These are phyloP conservation scores for Sutorius australiensis DNA, from an alignment of 768 basidiomycete genomes.

Conservation along the genomic window DNA sequence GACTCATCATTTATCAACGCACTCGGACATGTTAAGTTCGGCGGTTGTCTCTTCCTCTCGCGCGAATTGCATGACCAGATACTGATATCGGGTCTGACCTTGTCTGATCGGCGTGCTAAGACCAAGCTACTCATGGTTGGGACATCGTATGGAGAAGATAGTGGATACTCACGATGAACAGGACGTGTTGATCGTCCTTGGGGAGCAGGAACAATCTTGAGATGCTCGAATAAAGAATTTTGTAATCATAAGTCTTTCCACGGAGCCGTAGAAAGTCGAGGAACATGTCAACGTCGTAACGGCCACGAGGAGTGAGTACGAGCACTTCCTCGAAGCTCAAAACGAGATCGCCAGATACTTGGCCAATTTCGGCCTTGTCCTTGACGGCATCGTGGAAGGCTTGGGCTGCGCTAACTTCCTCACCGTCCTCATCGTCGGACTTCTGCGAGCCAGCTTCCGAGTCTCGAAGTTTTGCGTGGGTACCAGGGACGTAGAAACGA, in stretches of 20 bases:
- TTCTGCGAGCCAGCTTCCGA: slow-evolving; percentile 75
- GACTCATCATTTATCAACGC: slow-evolving; percentile 28
- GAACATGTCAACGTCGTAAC: slow-evolving; percentile 98
- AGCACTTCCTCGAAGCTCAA: slow-evolving; percentile 94
- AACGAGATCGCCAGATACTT: slow-evolving; percentile 87
- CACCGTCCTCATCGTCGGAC: slow-evolving; percentile 63
- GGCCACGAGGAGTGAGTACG: slow-evolving; percentile 92
- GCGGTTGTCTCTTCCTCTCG: slow-evolving; percentile 96
- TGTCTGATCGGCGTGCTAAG: slow-evolving; percentile 93
- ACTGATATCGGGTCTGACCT: slow-evolving; percentile 97
- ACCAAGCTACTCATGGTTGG: slow-evolving; percentile 58
- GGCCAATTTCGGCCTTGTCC: slow-evolving; percentile 92
- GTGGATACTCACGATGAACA: slow-evolving; percentile 74
- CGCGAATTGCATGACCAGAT: slow-evolving; percentile 97
- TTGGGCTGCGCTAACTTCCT: slow-evolving; percentile 88
- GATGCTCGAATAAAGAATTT: slow-evolving; percentile 87
- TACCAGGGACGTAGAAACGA: slow-evolving; percentile 92
- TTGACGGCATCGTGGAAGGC: slow-evolving; percentile 96
- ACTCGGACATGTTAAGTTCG: slow-evolving; percentile 92
- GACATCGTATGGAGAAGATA: background rate
- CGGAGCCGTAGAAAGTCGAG: slow-evolving; percentile 88
- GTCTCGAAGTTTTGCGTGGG: slow-evolving; percentile 53
- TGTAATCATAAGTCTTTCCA: slow-evolving; percentile 99
- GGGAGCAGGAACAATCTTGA: slow-evolving; percentile 88
- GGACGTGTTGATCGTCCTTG: slow-evolving; percentile 92